Conservation (phyloP, 1,284 basidiomycete genomes). For the Microbotryum silenes-acaulis region DNA sequence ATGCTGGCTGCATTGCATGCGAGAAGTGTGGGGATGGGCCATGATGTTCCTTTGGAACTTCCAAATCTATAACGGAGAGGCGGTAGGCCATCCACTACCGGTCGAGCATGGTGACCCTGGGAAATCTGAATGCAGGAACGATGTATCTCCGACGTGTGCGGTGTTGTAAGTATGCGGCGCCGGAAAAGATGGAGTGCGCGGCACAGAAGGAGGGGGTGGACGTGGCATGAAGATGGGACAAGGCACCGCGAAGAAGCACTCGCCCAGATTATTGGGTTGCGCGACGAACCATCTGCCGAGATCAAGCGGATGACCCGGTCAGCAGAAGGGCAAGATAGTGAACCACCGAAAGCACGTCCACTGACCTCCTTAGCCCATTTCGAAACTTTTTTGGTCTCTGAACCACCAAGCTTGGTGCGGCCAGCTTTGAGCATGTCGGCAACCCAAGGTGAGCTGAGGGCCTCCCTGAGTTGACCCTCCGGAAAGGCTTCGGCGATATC, state of each 20-base stretch:
- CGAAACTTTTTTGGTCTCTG: conserved; percentile 48
- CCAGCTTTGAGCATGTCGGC: conserved; percentile 60
- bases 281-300: conserved; percentile 30
- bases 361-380: conserved; percentile 51
- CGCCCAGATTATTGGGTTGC: conserved; percentile 17
- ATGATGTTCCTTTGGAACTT: no score
- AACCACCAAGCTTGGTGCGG: conserved; percentile 45
- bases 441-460: conserved; percentile 75
- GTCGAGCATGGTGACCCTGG: no score
- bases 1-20: no score
- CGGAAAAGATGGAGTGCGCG: no score
- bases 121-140: no score
- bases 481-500: conserved; percentile 85
- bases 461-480: conserved; percentile 67
- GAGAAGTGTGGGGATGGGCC: no score
- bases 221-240: background rate
- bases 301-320: no score
- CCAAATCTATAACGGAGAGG: no score
- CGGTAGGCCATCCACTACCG: no score
- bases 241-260: background rate
- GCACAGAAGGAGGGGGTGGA: no score
- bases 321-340: background rate
- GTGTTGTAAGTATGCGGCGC: no score
- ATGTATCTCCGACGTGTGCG: no score
- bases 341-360: background rate